Evolutionary conservation across 2,329 filamentous ascomycete genomes (phyloP).

Genomic region (Rasamsonia emersonii): DNA sequence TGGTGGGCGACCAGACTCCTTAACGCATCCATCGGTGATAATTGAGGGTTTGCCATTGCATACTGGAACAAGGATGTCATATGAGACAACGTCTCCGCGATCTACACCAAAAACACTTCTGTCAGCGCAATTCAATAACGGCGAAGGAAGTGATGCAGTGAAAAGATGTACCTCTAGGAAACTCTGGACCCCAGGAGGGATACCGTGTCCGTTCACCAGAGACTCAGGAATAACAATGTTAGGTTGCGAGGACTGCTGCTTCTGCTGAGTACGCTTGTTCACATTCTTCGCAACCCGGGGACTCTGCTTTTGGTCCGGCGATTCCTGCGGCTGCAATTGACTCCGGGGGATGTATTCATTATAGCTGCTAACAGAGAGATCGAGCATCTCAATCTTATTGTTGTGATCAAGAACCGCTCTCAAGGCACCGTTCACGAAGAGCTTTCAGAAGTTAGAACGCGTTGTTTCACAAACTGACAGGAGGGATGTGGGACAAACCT

Average conservation of each 20-base stretch:
- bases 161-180: slow-evolving; percentile 51
- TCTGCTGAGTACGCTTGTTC: slow-evolving; percentile 43
- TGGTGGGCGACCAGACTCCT: slow-evolving; percentile 36
- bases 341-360: slow-evolving; percentile 76
- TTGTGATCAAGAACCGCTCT: slow-evolving; percentile 70
- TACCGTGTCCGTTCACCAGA: slow-evolving; percentile 42
- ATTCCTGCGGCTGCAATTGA: slow-evolving; percentile 41
- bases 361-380: slow-evolving; percentile 67
- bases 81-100: slow-evolving; percentile 56
- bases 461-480: not conserved
- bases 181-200: slow-evolving; percentile 48
- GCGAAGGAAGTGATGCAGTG: not conserved
- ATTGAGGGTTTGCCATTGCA: slow-evolving; percentile 43
- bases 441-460: slow-evolving; percentile 35
- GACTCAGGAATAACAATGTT: slow-evolving; percentile 37
- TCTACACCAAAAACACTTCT: slow-evolving; percentile 30
- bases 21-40: slow-evolving; percentile 49
- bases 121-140: slow-evolving; percentile 11
- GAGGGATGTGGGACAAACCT: slow-evolving; percentile 48
- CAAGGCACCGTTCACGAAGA: slow-evolving; percentile 68
- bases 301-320: slow-evolving; percentile 48
- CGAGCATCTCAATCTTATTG: slow-evolving; percentile 75
- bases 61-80: slow-evolving; percentile 55
- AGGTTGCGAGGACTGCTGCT: slow-evolving; percentile 30
- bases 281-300: slow-evolving; percentile 51